These are phyloP conservation scores for Cryptosporidium viatorum DNA, from an alignment of 169 alveolate species.

Conservation along the genomic window DNA sequence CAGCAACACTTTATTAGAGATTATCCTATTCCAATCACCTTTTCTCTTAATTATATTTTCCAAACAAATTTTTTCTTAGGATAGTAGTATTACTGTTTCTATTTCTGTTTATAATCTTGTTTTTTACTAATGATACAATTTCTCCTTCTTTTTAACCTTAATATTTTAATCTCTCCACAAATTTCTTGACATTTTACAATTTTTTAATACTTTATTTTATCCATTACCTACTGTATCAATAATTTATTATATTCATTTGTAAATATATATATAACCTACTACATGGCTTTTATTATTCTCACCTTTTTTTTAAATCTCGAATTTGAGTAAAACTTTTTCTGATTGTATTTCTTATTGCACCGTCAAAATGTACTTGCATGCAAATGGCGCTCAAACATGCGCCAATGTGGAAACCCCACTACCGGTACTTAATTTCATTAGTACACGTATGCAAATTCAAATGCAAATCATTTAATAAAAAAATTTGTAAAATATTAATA, in stretches of 20 bases:
- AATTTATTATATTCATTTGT: background rate
- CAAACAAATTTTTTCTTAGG: too few relatives aligned
- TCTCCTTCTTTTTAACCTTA: background rate
- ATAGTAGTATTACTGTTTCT: background rate
- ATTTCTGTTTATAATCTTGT: background rate
- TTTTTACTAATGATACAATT: background rate
- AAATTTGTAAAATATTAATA: background rate
- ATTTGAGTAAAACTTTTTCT: background rate
- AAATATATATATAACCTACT: background rate
- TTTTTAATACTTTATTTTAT: background rate
- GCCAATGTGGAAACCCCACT: background rate
- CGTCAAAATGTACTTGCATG: slow-evolving; percentile 2
- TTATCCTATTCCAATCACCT: too few relatives aligned
- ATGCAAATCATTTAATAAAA: background rate
- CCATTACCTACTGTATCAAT: background rate
- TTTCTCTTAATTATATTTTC: too few relatives aligned
- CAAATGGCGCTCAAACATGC: background rate
- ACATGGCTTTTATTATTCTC: background rate
- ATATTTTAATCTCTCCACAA: background rate
- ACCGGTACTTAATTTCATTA: background rate
- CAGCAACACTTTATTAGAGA: too few relatives aligned
- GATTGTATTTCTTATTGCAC: background rate
- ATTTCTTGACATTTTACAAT: background rate
- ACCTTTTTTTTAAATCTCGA: slow-evolving; percentile 17
- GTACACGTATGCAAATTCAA: background rate